These are phyloP conservation scores for Oryza brachyantha DNA, from an alignment of 176 grass and related monocot genomes.

Conservation along the genomic window DNA sequence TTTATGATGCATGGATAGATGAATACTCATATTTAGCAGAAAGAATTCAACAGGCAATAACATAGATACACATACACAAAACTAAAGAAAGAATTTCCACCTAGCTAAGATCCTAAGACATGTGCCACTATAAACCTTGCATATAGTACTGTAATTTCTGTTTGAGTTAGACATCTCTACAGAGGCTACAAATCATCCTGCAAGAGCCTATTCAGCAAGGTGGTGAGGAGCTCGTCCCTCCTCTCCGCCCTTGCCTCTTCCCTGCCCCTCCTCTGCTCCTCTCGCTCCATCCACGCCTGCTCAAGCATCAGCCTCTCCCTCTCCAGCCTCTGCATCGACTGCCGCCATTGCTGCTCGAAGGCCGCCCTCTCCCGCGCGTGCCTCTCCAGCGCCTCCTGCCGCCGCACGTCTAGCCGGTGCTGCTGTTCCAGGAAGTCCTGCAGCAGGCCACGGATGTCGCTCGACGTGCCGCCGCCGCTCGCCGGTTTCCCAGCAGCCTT, in stretches of 20 bases:
- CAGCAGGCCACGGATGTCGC: slow-evolving; percentile 53
- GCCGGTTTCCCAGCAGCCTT: slow-evolving; percentile 22
- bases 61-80: not conserved
- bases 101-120: not conserved
- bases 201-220: slow-evolving; percentile 63
- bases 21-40: slow-evolving; percentile 2
- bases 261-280: slow-evolving; percentile 83
- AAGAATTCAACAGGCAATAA: not conserved
- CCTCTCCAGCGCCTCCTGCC: slow-evolving; percentile 69
- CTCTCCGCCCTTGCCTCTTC: slow-evolving; percentile 68
- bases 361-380: slow-evolving; percentile 53
- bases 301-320: slow-evolving; percentile 77
- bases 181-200: slow-evolving; percentile 42
- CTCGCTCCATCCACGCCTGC: slow-evolving; percentile 71
- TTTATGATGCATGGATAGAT: no score
- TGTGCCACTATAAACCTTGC: no score
- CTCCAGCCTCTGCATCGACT: slow-evolving; percentile 77
- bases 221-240: slow-evolving; percentile 57
- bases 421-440: slow-evolving; percentile 81
- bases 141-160: not conserved
- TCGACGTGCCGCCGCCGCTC: not conserved
- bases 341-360: slow-evolving; percentile 78
- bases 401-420: slow-evolving; percentile 55
- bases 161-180: slow-evolving; percentile 22
- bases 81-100: slow-evolving; percentile 17